These are phyloP conservation scores for Suillus americanus DNA, from an alignment of 768 basidiomycete species.

Conservation along the genomic window DNA sequence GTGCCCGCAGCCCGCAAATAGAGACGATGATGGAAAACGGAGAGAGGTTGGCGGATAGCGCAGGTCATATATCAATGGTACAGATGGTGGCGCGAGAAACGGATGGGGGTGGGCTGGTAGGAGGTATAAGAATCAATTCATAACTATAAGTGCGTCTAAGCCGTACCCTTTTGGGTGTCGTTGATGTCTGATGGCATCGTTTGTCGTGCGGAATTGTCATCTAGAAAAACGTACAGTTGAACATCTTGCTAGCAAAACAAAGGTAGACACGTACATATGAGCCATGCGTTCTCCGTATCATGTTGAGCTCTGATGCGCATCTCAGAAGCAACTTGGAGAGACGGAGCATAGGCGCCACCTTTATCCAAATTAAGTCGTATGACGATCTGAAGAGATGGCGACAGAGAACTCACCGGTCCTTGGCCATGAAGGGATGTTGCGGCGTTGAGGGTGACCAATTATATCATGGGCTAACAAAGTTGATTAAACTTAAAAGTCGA, in stretches of 20 bases:
- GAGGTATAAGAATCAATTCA: background rate
- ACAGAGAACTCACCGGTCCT: background rate
- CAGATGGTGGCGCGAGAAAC: background rate
- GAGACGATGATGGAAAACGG: constrained; percentile 5
- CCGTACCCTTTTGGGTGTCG: background rate
- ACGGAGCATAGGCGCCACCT: background rate
- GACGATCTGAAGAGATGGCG: background rate
- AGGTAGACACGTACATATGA: background rate
- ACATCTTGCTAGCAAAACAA: background rate
- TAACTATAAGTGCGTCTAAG: background rate
- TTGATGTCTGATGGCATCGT: background rate
- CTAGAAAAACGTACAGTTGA: background rate
- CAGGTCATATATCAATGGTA: constrained; percentile 7
- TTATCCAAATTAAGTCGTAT: background rate
- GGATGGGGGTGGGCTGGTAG: background rate
- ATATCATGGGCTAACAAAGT: background rate
- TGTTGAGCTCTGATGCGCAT: background rate
- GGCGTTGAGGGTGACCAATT: background rate
- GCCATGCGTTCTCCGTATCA: background rate
- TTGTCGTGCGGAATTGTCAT: background rate
- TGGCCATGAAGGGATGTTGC: background rate
- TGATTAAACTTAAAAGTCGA: too few relatives aligned
- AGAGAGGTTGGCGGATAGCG: constrained; percentile 1
- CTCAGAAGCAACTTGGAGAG: background rate
- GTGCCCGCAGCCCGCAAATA: background rate